Conservation (phyloP, 1,284 basidiomycete species). For the Ustilago loliicola region DNA sequence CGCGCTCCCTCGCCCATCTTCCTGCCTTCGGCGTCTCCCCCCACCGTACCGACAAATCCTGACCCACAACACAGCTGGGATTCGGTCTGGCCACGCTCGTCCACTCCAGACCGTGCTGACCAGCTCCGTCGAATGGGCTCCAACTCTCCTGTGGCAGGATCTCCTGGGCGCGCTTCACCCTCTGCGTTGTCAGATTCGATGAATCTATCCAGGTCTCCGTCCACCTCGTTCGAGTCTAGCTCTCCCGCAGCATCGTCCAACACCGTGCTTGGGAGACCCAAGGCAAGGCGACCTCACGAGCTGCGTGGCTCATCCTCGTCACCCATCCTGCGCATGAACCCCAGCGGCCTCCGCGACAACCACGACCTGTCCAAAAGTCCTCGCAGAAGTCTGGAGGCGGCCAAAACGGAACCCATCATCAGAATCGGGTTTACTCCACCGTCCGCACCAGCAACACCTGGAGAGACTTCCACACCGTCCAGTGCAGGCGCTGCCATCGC, state of each 20-base stretch:
- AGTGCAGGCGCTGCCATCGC: slow-evolving; percentile 9
- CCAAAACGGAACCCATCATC: slow-evolving; percentile 37
- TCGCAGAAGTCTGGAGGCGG: slow-evolving; percentile 38
- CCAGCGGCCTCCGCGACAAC: slow-evolving; percentile 30
- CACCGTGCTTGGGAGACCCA: slow-evolving; percentile 38
- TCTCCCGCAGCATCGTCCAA: slow-evolving; percentile 29
- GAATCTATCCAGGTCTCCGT: slow-evolving; percentile 43
- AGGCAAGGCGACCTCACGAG: slow-evolving; percentile 50
- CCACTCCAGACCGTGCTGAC: slow-evolving; percentile 43
- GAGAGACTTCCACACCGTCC: slow-evolving; percentile 13
- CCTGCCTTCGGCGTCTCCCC: slow-evolving; percentile 38
- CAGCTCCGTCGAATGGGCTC: slow-evolving; percentile 45
- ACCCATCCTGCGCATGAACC: slow-evolving; percentile 37
- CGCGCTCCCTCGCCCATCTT: slow-evolving; percentile 50
- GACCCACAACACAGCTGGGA: slow-evolving; percentile 59
- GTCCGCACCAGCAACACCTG: slow-evolving; percentile 1
- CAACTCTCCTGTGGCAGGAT: slow-evolving; percentile 35
- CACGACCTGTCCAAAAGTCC: slow-evolving; percentile 31
- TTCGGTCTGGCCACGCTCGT: slow-evolving; percentile 59
- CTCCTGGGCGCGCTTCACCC: slow-evolving; percentile 37
- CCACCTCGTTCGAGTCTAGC: slow-evolving; percentile 37
- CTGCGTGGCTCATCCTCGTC: slow-evolving; percentile 48
- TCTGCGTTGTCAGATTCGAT: slow-evolving; percentile 30
- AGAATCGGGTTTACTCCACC: slow-evolving; percentile 41
- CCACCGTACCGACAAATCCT: slow-evolving; percentile 36